phyloP scores from a whole-genome alignment of 176 grass and related monocot species.

The Oryza glaberrima region DNA sequence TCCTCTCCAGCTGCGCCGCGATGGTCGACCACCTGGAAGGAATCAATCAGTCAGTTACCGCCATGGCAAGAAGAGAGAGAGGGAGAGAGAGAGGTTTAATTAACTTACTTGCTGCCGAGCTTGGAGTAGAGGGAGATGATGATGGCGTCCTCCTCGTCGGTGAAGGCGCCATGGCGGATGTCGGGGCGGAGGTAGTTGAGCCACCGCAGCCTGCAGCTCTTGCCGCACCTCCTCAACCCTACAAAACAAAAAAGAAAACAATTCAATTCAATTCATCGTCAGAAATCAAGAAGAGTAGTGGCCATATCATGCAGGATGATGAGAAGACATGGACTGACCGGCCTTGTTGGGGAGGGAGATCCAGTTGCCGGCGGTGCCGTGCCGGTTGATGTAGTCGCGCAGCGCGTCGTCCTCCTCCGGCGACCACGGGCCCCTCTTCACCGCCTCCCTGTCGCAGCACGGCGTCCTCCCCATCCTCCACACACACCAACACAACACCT shows the following conservation, averaged over 20 bases:
- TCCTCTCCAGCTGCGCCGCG: constrained; percentile 64
- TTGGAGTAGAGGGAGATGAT: constrained; percentile 74
- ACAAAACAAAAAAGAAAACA: too few relatives aligned
- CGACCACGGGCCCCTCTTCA: constrained; percentile 90
- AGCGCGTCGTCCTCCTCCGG: constrained; percentile 82
- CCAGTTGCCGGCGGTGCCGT: constrained; percentile 85
- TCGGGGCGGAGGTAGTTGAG: constrained; percentile 92
- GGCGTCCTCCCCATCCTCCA: constrained; percentile 71
- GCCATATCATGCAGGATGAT: neutral
- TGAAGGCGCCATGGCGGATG: constrained; percentile 86
- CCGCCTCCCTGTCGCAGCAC: constrained; percentile 85
- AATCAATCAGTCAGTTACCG: neutral
- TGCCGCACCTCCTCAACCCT: constrained; percentile 81
- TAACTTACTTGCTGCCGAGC: constrained; percentile 73
- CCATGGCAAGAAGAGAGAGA: neutral
- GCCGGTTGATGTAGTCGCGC: constrained; percentile 57
- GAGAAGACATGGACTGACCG: constrained; percentile 33
- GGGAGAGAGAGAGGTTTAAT: neutral
- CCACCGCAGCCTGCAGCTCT: constrained; percentile 89
- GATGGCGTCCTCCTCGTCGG: constrained; percentile 75
- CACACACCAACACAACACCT: neutral
- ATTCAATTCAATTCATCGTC: neutral
- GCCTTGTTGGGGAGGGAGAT: constrained; percentile 80
- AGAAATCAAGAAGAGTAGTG: neutral
- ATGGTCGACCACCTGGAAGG: constrained; percentile 75